Percentiles rank a stretch among this genome's conserved stretches.
These are phyloP conservation scores for Thelephora terrestris DNA, from an alignment of 1,284 basidiomycete genomes.

Conservation along the genomic window DNA sequence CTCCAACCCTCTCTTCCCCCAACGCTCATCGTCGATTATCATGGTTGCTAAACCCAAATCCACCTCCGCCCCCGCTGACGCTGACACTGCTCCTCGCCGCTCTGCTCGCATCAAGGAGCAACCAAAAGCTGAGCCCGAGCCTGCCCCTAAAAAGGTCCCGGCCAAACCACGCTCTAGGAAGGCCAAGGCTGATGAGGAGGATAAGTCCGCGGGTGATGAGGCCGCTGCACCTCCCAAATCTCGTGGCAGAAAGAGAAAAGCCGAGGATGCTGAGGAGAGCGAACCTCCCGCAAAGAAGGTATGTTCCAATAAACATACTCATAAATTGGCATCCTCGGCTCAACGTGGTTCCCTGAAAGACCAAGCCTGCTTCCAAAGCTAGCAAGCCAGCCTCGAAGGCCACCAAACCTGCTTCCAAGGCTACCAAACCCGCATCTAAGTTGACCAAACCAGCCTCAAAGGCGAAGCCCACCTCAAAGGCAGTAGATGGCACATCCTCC, in stretches of 20 bases:
- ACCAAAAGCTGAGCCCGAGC: constrained; percentile 37
- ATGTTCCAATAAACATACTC: neutral
- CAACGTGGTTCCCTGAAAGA: constrained; percentile 6
- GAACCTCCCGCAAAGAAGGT: constrained; percentile 27
- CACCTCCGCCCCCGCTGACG: constrained; percentile 30
- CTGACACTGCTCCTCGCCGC: constrained; percentile 44
- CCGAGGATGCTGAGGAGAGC: constrained; percentile 17
- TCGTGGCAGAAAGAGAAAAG: constrained; percentile 5
- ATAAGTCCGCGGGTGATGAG: constrained; percentile 21
- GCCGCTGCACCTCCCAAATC: constrained; percentile 15
- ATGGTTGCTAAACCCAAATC: no score
- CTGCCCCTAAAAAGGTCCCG: constrained; percentile 43
- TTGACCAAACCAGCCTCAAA: constrained; percentile 18
- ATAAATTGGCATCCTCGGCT: neutral
- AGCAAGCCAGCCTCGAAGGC: constrained; percentile 21
- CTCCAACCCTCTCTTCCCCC: no score
- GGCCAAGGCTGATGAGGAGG: constrained; percentile 20
- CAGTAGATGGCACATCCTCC: constrained; percentile 16
- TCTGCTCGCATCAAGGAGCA: constrained; percentile 64
- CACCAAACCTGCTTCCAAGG: constrained; percentile 16
- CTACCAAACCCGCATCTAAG: constrained; percentile 19
- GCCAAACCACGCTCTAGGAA: constrained; percentile 57
- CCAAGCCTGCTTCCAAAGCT: constrained; percentile 20
- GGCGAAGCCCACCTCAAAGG: constrained; percentile 24
- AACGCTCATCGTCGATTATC: no score